Conservation (phyloP, 352 stramenopile genomes). For the Pythium sukuiense region DNA sequence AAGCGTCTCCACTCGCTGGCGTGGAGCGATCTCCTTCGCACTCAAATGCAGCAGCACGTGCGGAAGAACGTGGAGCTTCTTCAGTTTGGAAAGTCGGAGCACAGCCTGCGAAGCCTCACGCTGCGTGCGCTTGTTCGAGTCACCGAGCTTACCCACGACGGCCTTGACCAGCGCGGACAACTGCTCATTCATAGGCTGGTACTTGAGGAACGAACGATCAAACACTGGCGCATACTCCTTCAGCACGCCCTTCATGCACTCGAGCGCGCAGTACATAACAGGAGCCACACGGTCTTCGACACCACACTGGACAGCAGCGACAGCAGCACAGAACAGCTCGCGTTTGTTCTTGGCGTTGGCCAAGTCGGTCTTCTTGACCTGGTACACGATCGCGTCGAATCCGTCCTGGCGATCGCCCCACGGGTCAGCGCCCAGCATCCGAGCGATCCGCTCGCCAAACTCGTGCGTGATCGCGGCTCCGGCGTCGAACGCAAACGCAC, state of each 20-base stretch:
- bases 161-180: constrained; percentile 50
- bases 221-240: constrained; percentile 61
- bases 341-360: constrained; percentile 36
- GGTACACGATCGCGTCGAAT: constrained; percentile 67
- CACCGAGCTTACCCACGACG: constrained; percentile 62
- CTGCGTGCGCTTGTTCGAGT: constrained; percentile 84
- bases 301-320: constrained; percentile 69
- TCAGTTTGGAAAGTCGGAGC: constrained; percentile 58
- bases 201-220: constrained; percentile 43
- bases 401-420: constrained; percentile 82
- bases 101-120: constrained; percentile 62
- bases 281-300: constrained; percentile 75
- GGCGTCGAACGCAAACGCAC: constrained; percentile 47
- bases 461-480: constrained; percentile 64
- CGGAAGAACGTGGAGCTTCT: constrained; percentile 55
- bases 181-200: constrained; percentile 52
- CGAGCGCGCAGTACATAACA: constrained; percentile 84
- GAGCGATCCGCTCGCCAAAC: constrained; percentile 73
- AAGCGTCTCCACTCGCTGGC: constrained; percentile 58
- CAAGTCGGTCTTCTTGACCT: constrained; percentile 68
- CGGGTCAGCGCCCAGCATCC: constrained; percentile 61
- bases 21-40: constrained; percentile 51
- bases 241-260: constrained; percentile 64
- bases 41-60: constrained; percentile 67
- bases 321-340: constrained; percentile 60